A percentile compares a stretch with the other conserved stretches of the same genome.
Evolutionary conservation across 2,329 filamentous ascomycete species (phyloP).

Genomic region (Apiospora arundinis): DNA sequence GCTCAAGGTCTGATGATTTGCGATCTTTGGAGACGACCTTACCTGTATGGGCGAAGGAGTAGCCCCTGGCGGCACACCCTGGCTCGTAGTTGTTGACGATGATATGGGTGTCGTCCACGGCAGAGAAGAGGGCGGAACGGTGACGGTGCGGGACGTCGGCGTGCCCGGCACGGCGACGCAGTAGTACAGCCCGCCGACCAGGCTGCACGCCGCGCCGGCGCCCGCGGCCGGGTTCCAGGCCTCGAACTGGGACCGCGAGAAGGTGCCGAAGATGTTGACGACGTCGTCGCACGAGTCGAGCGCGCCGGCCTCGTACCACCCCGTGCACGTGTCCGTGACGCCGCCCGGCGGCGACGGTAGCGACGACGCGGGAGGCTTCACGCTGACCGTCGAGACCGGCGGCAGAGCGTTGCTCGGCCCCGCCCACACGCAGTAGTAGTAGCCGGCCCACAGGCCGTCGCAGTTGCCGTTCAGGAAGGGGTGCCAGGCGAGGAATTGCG

Average conservation of each 20-base stretch:
- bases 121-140: too few relatives aligned
- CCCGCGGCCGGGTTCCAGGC: slow-evolving; percentile 19
- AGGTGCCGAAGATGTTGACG: slow-evolving; percentile 27
- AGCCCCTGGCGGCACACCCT: too few relatives aligned
- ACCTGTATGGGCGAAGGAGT: too few relatives aligned
- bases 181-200: slow-evolving; percentile 19
- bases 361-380: too few relatives aligned
- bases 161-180: slow-evolving; percentile 29
- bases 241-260: slow-evolving; percentile 22
- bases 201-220: background rate
- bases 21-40: too few relatives aligned
- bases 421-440: slow-evolving; percentile 32
- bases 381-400: slow-evolving; percentile 1
- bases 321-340: slow-evolving; percentile 25
- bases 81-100: background rate
- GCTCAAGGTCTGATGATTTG: too few relatives aligned
- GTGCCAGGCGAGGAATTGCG: slow-evolving; percentile 39
- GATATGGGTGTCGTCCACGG: background rate
- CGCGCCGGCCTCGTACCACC: slow-evolving; percentile 29
- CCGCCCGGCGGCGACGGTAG: slow-evolving; percentile 6
- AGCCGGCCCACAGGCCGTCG: slow-evolving; percentile 32
- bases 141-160: slow-evolving; percentile 29
- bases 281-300: slow-evolving; percentile 30
- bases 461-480: slow-evolving; percentile 33
- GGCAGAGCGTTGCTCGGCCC: slow-evolving; percentile 26